phyloP scores from a whole-genome alignment of 2,329 filamentous ascomycete genomes.

The Fusarium sp. region DNA sequence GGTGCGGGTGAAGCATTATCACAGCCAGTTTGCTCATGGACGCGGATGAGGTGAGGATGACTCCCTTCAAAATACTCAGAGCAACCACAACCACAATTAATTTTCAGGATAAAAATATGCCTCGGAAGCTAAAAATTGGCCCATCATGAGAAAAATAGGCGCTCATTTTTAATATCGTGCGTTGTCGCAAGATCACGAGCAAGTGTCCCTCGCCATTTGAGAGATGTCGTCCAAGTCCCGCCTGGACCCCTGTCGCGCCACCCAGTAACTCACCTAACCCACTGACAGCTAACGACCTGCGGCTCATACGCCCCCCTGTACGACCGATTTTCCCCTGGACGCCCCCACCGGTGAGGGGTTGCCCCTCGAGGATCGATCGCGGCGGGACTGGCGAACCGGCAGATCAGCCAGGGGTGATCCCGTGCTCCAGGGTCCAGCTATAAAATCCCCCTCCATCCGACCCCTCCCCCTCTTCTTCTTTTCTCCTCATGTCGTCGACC shows the following conservation, averaged over 20 bases:
- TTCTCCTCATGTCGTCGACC: neutral
- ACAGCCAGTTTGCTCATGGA: neutral
- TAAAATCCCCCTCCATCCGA: conserved; percentile 11
- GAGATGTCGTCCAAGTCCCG: conserved; percentile 13
- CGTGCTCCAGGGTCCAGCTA: conserved; percentile 8
- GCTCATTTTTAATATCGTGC: neutral
- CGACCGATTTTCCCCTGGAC: neutral
- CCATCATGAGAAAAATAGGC: neutral
- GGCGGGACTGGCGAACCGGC: conserved; percentile 1
- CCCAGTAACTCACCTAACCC: conserved; percentile 6
- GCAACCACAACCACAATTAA: conserved; percentile 29
- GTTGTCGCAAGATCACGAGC: conserved; percentile 13
- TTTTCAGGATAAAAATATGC: conserved; percentile 2
- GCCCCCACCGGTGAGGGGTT: neutral
- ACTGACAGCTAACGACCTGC: conserved; percentile 6
- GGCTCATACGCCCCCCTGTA: neutral
- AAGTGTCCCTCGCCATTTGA: conserved; percentile 12
- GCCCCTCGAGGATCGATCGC: neutral
- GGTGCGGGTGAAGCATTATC: neutral
- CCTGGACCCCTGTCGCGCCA: neutral
- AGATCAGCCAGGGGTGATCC: conserved; percentile 28
- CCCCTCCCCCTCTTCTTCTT: neutral
- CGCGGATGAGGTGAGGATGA: neutral
- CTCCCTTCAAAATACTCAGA: conserved; percentile 17
- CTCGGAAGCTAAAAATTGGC: neutral